Base-by-base conservation (phyloP, 768 basidiomycete genomes). In the Favolaschia claudopus region DNA sequence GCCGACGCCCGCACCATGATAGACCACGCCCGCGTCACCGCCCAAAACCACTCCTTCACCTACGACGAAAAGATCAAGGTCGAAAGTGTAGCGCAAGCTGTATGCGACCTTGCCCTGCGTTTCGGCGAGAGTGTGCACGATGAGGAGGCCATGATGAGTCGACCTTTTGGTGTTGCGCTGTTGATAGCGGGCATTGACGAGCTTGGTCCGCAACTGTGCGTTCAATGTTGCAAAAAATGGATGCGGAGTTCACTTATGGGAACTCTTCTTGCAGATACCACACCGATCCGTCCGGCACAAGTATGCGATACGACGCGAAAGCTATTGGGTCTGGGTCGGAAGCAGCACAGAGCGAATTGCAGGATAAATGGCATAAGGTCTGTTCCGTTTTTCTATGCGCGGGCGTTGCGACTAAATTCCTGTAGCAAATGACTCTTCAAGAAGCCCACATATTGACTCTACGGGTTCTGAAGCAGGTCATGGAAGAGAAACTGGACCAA, bases 1-100 rank as follows among this genome's bases (percentile, higher is more conserved):
- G 96, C 97, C 53, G 97, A 99, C 77, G 96, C 97, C 40, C 88
- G 97, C 62, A 99, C 97, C 44, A 99, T 99, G 93, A 93, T 99
- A 75, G 97, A 99, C 84, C 97, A 99, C 72, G 97, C 97, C 25
- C 86, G 97, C 59, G 96, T 99, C 56, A 99, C 97, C 6, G 86
- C 93, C 14, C 93, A 96, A 75, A 95, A 94, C 75, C 97, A 99
- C 76, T 75, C 88, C 3, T 99, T 99, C 80, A 96, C 93, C 17
- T 99, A 97, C 74, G 94, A 99, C 79, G 97, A 99, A 77, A 81
- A 74, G 66, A 99, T 99, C 79, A 95, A 93, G 71, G 95, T 99
- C 53, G 97, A 99, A 82, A 97, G 95, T 70, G 95, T 88, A 53
- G 97, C 97, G 2, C 97, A 99, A 80, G 96, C 96, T 1, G 95